Percentiles rank a stretch among this genome's conserved stretches.
Evolutionary conservation across 1,139 yeast species (phyloP).

Genomic region (Saccharomycopsis crataegensis): DNA sequence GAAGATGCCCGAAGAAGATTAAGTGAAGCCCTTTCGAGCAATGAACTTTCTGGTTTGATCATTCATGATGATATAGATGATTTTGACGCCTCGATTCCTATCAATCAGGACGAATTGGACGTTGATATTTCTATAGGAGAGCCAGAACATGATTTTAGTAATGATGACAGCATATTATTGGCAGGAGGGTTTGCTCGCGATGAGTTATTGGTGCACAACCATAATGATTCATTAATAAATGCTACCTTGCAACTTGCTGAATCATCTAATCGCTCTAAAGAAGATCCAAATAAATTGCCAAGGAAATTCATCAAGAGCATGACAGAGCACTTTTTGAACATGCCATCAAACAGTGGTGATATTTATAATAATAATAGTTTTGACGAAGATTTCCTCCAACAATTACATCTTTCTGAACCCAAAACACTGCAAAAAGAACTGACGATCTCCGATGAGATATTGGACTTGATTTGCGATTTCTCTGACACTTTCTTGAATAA

Average conservation of each 20-base stretch:
- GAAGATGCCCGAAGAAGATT: conserved; percentile 4
- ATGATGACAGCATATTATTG: background rate
- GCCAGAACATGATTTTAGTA: background rate
- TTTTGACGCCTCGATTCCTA: background rate
- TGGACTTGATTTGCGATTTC: conserved; percentile 22
- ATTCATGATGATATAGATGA: conserved; percentile 9
- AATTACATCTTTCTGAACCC: background rate
- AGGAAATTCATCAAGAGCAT: conserved; percentile 8
- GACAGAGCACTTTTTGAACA: conserved; percentile 11
- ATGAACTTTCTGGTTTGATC: conserved; percentile 7
- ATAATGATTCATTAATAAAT: background rate
- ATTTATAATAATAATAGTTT: background rate
- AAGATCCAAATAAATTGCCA: conserved; percentile 4
- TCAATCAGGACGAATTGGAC: background rate
- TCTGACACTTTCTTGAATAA: conserved; percentile 31
- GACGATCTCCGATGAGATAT: conserved; percentile 1
- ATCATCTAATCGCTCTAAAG: background rate
- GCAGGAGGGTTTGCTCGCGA: background rate
- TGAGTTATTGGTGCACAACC: too few relatives aligned
- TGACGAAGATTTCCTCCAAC: background rate
- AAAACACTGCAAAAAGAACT: too few relatives aligned
- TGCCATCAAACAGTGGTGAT: background rate
- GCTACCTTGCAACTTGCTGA: background rate
- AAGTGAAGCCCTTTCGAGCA: conserved; percentile 1
- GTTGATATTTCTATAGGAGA: background rate